Conservation (phyloP, 345 rosid genomes). For the Ceriops zippeliana region DNA sequence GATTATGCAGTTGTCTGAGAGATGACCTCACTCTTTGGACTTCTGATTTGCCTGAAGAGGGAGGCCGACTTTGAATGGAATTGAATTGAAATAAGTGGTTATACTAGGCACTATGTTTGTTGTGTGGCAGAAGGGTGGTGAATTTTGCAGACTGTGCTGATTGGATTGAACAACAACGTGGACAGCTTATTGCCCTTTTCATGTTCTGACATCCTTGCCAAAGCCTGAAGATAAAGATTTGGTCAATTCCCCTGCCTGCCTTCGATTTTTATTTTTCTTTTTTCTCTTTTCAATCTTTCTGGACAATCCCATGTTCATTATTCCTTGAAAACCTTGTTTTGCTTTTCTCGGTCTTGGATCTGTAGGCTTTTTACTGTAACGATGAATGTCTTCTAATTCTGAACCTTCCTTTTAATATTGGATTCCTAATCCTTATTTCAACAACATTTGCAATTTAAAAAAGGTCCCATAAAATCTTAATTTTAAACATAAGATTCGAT, state of each 20-base stretch:
- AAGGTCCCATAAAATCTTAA: no score
- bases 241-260: slow-evolving; percentile 16
- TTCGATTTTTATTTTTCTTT: background rate
- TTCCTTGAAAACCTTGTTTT: background rate
- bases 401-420: no score
- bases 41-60: slow-evolving; percentile 98
- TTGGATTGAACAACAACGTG: slow-evolving; percentile 22
- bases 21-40: slow-evolving; percentile 99
- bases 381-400: background rate
- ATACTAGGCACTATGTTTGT: no score
- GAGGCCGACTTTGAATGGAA: slow-evolving; percentile 45
- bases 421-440: no score
- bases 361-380: slow-evolving; percentile 2
- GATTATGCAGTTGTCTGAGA: slow-evolving; percentile 92
- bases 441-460: no score
- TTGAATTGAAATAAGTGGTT: no score
- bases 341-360: slow-evolving; percentile 6
- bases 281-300: background rate
- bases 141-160: background rate
- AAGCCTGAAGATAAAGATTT: slow-evolving; percentile 18
- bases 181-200: slow-evolving; percentile 20
- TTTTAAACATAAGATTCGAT: no score
- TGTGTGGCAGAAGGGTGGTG: no score
- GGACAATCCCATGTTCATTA: background rate
- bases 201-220: slow-evolving; percentile 14